Conservation (phyloP, 2,329 filamentous ascomycete species). For the Sporothrix schenckii region DNA sequence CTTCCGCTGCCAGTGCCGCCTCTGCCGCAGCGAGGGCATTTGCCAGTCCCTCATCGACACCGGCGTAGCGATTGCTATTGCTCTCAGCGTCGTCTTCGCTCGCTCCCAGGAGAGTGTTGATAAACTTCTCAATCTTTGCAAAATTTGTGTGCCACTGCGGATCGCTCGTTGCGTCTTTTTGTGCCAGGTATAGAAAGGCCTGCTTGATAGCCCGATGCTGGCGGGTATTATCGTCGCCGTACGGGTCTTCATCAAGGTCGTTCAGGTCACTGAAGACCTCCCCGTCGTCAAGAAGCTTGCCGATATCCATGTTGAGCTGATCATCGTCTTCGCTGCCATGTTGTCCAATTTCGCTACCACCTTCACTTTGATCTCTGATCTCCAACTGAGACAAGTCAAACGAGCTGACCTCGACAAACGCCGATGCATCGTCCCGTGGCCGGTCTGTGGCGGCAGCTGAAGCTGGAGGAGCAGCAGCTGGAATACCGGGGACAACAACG, state of each 20-base stretch:
- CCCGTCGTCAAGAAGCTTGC: no score
- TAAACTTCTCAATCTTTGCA: constrained; percentile 46
- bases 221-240: not conserved
- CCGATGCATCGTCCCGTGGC: no score
- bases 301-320: not conserved
- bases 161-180: constrained; percentile 52
- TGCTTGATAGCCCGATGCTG: not conserved
- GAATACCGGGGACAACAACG: no score
- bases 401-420: no score
- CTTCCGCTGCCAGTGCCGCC: constrained; percentile 1
- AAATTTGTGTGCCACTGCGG: constrained; percentile 47
- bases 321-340: not conserved
- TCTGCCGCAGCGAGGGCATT: not conserved
- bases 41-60: not conserved
- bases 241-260: not conserved
- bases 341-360: no score
- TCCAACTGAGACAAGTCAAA: not conserved
- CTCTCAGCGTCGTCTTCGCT: constrained; percentile 19
- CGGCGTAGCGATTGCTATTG: not conserved
- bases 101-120: constrained; percentile 42
- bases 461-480: no score
- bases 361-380: no score
- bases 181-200: constrained; percentile 49
- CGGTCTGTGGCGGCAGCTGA: no score
- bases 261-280: not conserved